phyloP scores from a whole-genome alignment of 352 stramenopile genomes.

The Aphanomyces invadans region DNA sequence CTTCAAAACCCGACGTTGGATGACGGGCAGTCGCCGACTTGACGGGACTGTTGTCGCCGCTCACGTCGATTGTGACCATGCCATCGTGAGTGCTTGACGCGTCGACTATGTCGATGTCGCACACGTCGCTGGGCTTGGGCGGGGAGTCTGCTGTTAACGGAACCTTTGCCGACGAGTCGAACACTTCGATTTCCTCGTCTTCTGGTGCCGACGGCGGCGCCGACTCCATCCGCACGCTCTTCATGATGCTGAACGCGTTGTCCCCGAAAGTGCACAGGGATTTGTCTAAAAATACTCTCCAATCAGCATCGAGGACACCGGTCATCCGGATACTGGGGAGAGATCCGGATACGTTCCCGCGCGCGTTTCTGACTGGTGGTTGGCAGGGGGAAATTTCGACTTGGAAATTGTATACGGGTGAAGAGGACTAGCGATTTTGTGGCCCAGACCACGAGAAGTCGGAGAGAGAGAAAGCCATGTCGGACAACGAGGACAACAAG shows the following conservation, averaged over 20 bases:
- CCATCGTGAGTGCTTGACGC: background rate
- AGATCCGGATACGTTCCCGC: background rate
- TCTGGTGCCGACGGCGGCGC: background rate
- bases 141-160: background rate
- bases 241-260: background rate
- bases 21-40: background rate
- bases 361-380: background rate
- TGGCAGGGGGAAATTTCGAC: background rate
- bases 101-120: background rate
- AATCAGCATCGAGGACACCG: too few species aligned
- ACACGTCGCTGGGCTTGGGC: background rate
- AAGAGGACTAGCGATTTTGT: background rate
- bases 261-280: background rate
- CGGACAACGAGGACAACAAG: constrained; percentile 51
- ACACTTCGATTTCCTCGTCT: constrained; percentile 5
- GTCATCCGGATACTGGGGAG: background rate
- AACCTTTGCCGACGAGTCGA: background rate
- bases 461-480: constrained; percentile 35
- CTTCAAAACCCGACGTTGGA: background rate
- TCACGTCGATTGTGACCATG: background rate
- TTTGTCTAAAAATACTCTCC: background rate
- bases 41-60: background rate
- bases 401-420: constrained; percentile 9
- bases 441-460: constrained; percentile 1
- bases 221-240: background rate